Evolutionary conservation across 345 rosid species (phyloP).

Genomic region (Hirschfeldia incana): DNA sequence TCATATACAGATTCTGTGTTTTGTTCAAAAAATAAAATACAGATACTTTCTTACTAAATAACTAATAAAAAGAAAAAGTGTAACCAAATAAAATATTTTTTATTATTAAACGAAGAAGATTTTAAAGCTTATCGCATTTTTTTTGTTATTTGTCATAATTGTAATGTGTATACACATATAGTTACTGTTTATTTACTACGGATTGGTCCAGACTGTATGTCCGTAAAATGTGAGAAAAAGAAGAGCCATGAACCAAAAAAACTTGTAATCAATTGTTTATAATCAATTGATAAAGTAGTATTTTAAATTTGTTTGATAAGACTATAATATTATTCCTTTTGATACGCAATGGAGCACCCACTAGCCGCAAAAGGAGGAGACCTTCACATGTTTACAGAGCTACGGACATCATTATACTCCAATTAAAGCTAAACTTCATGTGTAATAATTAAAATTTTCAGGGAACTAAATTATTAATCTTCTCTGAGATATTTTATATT

Average conservation of each 20-base stretch:
- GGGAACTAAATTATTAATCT: conserved; percentile 14
- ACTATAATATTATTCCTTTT: conserved; percentile 30
- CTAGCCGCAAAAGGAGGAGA: conserved; percentile 47
- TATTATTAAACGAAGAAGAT: not conserved
- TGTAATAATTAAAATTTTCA: conserved; percentile 31
- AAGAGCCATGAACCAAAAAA: conserved; percentile 14
- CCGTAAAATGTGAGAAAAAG: conserved; percentile 28
- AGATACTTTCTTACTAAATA: conserved; percentile 3
- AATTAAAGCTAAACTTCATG: conserved; percentile 43
- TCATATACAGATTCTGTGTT: too few relatives aligned
- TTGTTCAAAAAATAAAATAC: too few relatives aligned
- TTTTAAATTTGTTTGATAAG: not conserved
- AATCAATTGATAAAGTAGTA: not conserved
- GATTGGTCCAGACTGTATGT: conserved; percentile 14
- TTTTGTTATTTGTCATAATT: not conserved
- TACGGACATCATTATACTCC: conserved; percentile 46
- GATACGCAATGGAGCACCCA: conserved; percentile 45
- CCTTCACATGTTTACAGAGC: conserved; percentile 44
- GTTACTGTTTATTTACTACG: not conserved
- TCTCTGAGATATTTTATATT: not conserved
- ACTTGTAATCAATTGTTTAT: not conserved
- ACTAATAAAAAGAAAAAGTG: not conserved
- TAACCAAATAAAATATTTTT: not conserved
- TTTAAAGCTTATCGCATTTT: not conserved
- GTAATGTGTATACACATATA: not conserved